phyloP scores from a whole-genome alignment of 1,284 basidiomycete genomes.

The Puccinia hordei region DNA sequence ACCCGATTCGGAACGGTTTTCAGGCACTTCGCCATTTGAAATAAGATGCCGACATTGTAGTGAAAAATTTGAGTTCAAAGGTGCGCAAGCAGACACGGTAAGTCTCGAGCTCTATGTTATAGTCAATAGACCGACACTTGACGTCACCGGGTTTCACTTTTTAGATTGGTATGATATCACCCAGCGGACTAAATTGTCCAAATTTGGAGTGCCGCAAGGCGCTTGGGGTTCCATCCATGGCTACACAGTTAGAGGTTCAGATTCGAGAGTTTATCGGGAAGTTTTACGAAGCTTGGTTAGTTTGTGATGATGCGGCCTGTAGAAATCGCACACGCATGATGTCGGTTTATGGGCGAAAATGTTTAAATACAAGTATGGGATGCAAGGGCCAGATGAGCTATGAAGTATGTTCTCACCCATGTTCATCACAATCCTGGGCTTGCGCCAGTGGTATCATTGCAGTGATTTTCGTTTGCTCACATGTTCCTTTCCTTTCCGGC shows the following conservation, averaged over 20 bases:
- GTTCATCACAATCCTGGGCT: neutral
- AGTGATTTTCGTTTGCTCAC: neutral
- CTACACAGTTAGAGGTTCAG: conserved; percentile 80
- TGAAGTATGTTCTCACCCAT: conserved; percentile 66
- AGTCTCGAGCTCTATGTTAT: conserved; percentile 61
- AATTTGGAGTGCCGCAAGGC: conserved; percentile 65
- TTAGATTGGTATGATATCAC: conserved; percentile 59
- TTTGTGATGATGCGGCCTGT: conserved; percentile 85
- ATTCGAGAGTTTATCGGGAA: conserved; percentile 74
- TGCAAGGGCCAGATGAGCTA: conserved; percentile 73
- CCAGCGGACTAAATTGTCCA: conserved; percentile 64
- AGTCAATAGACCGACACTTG: conserved; percentile 29
- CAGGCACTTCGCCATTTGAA: conserved; percentile 70
- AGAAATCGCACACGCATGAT: conserved; percentile 81
- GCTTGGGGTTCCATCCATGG: conserved; percentile 68
- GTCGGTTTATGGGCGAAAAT: conserved; percentile 83
- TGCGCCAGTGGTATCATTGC: neutral
- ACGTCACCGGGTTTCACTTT: neutral
- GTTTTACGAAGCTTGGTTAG: conserved; percentile 86
- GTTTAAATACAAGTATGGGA: conserved; percentile 65
- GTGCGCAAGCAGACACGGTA: conserved; percentile 70
- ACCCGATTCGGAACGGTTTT: conserved; percentile 83
- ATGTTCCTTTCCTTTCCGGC: conserved; percentile 1
- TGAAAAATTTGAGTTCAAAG: conserved; percentile 68
- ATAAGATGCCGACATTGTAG: conserved; percentile 76